Percentiles rank a stretch among this genome's conserved stretches.
Evolutionary conservation across 1,284 basidiomycete species (phyloP).

Genomic region (Neonothopanus nambi): DNA sequence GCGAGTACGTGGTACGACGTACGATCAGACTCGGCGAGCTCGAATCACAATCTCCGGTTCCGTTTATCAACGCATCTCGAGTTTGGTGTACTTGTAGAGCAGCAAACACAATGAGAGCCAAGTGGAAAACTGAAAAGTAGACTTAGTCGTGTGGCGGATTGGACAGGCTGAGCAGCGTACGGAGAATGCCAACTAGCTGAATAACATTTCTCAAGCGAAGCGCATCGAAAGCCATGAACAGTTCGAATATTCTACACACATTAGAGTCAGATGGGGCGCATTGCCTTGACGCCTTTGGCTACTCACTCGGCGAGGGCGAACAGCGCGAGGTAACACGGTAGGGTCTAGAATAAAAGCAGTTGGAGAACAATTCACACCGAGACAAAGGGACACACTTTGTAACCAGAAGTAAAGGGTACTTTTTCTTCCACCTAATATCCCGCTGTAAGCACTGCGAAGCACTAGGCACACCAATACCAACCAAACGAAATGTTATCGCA

Average conservation of each 20-base stretch:
- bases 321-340: slow-evolving; percentile 80
- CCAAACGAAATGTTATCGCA: slow-evolving; percentile 51
- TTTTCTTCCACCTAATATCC: slow-evolving; percentile 52
- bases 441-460: slow-evolving; percentile 8
- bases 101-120: slow-evolving; percentile 69
- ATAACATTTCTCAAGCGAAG: slow-evolving; percentile 74
- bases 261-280: background rate
- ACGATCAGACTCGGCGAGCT: slow-evolving; percentile 2
- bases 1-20: background rate
- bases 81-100: slow-evolving; percentile 77
- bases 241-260: slow-evolving; percentile 64
- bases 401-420: slow-evolving; percentile 45
- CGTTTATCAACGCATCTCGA: slow-evolving; percentile 47
- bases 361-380: slow-evolving; percentile 13
- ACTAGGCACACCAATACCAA: slow-evolving; percentile 23
- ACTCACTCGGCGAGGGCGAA: slow-evolving; percentile 79
- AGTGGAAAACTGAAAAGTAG: slow-evolving; percentile 61
- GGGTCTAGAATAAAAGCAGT: slow-evolving; percentile 49
- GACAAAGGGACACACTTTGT: slow-evolving; percentile 47
- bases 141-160: background rate
- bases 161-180: slow-evolving; percentile 38
- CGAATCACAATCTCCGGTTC: slow-evolving; percentile 1
- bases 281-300: background rate
- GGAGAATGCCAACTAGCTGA: slow-evolving; percentile 70
- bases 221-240: slow-evolving; percentile 74